phyloP scores from a whole-genome alignment of 768 basidiomycete species.

The Infundibulicybe gibba region DNA sequence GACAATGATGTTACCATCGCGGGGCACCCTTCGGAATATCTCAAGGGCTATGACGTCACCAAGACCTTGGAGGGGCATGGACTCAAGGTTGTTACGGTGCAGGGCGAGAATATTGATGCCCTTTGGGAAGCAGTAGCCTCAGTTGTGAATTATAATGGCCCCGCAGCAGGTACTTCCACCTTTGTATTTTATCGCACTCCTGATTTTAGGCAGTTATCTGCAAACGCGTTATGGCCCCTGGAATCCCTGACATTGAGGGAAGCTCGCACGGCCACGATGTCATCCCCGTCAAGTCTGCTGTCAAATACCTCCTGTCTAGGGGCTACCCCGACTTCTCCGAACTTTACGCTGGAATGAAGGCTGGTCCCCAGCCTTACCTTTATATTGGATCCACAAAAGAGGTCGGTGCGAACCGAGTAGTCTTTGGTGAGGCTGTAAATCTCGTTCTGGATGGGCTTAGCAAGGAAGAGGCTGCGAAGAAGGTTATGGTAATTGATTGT shows the following conservation, averaged over 20 bases:
- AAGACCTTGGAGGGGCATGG: slow-evolving; percentile 82
- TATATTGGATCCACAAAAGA: slow-evolving; percentile 73
- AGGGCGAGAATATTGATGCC: slow-evolving; percentile 78
- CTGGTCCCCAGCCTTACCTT: slow-evolving; percentile 49
- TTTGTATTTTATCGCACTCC: background rate
- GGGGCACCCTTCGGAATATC: slow-evolving; percentile 86
- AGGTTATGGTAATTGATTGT: slow-evolving; percentile 89
- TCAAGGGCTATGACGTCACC: slow-evolving; percentile 69
- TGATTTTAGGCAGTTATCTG: slow-evolving; percentile 46
- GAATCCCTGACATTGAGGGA: slow-evolving; percentile 75
- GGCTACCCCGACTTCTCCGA: slow-evolving; percentile 52
- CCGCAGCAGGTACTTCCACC: slow-evolving; percentile 59
- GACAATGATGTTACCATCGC: slow-evolving; percentile 92
- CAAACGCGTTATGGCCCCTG: slow-evolving; percentile 68
- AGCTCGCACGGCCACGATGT: slow-evolving; percentile 82
- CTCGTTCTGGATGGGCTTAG: slow-evolving; percentile 67
- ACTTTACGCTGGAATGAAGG: slow-evolving; percentile 65
- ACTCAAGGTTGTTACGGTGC: slow-evolving; percentile 65
- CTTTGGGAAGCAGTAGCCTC: slow-evolving; percentile 67
- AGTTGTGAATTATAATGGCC: slow-evolving; percentile 61
- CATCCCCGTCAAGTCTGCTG: slow-evolving; percentile 76
- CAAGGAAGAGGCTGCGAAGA: slow-evolving; percentile 74
- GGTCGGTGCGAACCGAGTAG: slow-evolving; percentile 73
- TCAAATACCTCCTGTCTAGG: slow-evolving; percentile 65
- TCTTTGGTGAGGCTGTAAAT: slow-evolving; percentile 85